These are phyloP conservation scores for Naganishia randhawae DNA, from an alignment of 768 basidiomycete species.

Conservation along the genomic window DNA sequence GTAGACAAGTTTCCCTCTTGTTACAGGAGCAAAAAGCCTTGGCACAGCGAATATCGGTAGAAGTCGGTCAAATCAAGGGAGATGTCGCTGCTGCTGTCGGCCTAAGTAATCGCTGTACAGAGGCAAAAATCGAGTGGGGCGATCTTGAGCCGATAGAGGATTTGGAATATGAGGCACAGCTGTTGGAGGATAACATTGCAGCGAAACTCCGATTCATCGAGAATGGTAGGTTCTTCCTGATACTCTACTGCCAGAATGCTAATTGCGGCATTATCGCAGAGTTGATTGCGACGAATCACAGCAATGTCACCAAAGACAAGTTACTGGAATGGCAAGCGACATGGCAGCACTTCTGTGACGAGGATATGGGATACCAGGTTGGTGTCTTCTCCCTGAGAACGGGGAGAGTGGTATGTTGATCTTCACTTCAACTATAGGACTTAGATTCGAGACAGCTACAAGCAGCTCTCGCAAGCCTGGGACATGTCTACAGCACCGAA, in stretches of 20 bases:
- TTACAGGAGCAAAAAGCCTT: conserved; percentile 24
- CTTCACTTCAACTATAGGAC: conserved; percentile 64
- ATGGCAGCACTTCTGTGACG: conserved; percentile 94
- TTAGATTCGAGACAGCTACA: conserved; percentile 57
- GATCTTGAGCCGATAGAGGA: conserved; percentile 76
- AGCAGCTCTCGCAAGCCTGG: conserved; percentile 89
- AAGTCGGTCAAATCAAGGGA: conserved; percentile 55
- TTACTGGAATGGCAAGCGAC: conserved; percentile 95
- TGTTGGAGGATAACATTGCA: conserved; percentile 71
- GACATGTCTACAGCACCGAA: conserved; percentile 63
- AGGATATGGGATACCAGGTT: conserved; percentile 60
- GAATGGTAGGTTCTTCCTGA: conserved; percentile 61
- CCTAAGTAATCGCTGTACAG: conserved; percentile 71
- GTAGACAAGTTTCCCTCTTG: neutral
- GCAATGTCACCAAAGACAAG: conserved; percentile 90
- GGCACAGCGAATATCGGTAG: neutral
- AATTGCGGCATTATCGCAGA: conserved; percentile 44
- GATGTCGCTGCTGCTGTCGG: conserved; percentile 55
- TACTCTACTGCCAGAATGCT: neutral
- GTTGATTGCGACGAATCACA: conserved; percentile 90
- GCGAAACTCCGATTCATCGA: conserved; percentile 95
- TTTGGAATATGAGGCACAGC: conserved; percentile 79
- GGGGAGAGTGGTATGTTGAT: no score
- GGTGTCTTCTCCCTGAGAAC: neutral
- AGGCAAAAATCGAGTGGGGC: conserved; percentile 93